These are phyloP conservation scores for Phoenix roebelenii DNA, from an alignment of 176 grass and related monocot species.

Conservation along the genomic window DNA sequence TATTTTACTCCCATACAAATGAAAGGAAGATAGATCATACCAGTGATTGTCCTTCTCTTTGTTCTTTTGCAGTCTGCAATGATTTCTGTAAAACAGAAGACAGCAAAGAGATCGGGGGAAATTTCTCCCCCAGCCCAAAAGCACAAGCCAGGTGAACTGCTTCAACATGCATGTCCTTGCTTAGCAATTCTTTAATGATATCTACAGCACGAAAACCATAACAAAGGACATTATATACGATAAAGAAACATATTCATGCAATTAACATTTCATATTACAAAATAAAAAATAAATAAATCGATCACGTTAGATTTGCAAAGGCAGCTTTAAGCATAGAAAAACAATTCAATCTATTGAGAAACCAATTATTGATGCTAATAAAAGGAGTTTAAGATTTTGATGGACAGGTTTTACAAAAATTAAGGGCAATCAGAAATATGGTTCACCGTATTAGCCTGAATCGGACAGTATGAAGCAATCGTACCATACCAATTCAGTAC, in stretches of 20 bases:
- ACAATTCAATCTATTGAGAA: too few species aligned
- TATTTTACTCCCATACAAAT: not conserved
- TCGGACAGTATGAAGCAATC: too few species aligned
- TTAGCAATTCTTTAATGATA: slow-evolving; percentile 37
- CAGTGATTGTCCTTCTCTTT: slow-evolving; percentile 3
- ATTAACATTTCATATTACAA: not conserved
- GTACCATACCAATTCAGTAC: too few species aligned
- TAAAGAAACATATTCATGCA: not conserved
- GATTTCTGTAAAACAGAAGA: slow-evolving; percentile 34
- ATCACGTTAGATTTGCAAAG: too few species aligned
- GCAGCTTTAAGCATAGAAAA: too few species aligned
- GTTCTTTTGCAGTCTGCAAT: slow-evolving; percentile 5
- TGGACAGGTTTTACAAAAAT: too few species aligned
- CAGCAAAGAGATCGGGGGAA: slow-evolving; percentile 20
- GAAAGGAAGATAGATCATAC: slow-evolving; percentile 5
- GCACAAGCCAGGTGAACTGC: slow-evolving; percentile 31
- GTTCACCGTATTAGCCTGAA: too few species aligned
- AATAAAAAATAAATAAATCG: too few species aligned
- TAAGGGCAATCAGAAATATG: too few species aligned
- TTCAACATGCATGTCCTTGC: slow-evolving; percentile 31
- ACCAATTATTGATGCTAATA: too few species aligned
- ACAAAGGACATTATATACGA: not conserved
- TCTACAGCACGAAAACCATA: slow-evolving; percentile 26
- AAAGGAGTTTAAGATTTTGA: too few species aligned
- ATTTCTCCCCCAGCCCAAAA: slow-evolving; percentile 43